phyloP scores from a whole-genome alignment of 2,329 filamentous ascomycete species.

The Pyrenophora graminea region DNA sequence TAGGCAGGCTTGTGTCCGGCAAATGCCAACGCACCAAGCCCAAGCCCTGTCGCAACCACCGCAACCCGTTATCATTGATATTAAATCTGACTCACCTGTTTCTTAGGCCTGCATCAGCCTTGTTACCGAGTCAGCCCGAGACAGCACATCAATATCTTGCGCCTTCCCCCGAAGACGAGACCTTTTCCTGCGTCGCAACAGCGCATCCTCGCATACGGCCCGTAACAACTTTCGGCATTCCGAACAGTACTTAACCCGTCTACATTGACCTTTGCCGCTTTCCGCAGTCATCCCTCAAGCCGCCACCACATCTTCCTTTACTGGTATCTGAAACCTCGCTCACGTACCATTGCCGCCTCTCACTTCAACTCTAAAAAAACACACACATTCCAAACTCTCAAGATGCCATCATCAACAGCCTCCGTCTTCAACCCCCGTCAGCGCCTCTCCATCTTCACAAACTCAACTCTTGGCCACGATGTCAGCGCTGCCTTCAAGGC shows the following conservation, averaged over 20 bases:
- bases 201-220: constrained; percentile 16
- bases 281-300: neutral
- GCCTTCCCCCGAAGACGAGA: constrained; percentile 17
- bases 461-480: constrained; percentile 48
- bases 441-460: constrained; percentile 49
- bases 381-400: constrained; percentile 12
- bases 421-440: constrained; percentile 43
- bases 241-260: constrained; percentile 24
- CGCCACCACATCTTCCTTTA: neutral
- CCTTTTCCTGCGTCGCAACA: constrained; percentile 22
- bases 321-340: too few species aligned
- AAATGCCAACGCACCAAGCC: constrained; percentile 36
- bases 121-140: constrained; percentile 20
- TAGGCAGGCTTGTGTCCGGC: constrained; percentile 14
- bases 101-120: constrained; percentile 24
- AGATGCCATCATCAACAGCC: constrained; percentile 35
- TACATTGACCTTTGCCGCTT: neutral
- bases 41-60: constrained; percentile 32
- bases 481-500: constrained; percentile 48
- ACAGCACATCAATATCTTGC: constrained; percentile 37
- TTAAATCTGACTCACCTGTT: constrained; percentile 45
- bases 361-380: neutral
- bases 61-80: constrained; percentile 20
- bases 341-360: too few species aligned
- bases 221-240: constrained; percentile 5